Conservation (phyloP, 306 rosid species). For the Potentilla sterilis region DNA sequence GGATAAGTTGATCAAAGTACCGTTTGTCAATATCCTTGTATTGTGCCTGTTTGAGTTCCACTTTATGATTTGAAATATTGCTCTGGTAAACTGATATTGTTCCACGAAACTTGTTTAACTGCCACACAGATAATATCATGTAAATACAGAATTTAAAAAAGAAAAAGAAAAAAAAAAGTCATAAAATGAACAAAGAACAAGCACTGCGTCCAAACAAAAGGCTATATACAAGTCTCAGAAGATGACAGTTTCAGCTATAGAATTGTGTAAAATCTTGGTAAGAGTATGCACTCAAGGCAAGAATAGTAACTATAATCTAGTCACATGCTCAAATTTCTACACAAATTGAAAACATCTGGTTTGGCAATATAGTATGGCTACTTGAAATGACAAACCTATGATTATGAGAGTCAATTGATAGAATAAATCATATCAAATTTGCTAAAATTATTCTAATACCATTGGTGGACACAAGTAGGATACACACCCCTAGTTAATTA, state of each 20-base stretch:
- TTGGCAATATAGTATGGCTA: not conserved
- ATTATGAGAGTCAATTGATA: not conserved
- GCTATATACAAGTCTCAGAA: not conserved
- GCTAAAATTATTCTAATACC: not conserved
- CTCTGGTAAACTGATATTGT: constrained; percentile 69
- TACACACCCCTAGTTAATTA: not conserved
- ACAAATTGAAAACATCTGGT: not conserved
- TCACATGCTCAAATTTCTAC: not conserved
- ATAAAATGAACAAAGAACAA: not conserved
- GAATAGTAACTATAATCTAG: constrained; percentile 1
- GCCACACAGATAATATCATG: constrained; percentile 23
- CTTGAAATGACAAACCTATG: not conserved
- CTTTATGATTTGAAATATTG: constrained; percentile 71
- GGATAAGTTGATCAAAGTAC: constrained; percentile 86
- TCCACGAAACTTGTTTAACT: constrained; percentile 78
- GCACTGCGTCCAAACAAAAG: not conserved
- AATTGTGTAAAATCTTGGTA: not conserved
- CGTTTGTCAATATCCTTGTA: constrained; percentile 94
- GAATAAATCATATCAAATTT: not conserved
- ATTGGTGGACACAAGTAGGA: not conserved
- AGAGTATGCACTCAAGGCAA: not conserved
- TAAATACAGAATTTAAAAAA: not conserved
- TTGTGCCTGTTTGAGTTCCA: constrained; percentile 80
- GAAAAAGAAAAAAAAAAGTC: not conserved
- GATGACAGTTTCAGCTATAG: not conserved